phyloP scores from a whole-genome alignment of 1,139 yeast species.

The Geotrichum candidum region DNA sequence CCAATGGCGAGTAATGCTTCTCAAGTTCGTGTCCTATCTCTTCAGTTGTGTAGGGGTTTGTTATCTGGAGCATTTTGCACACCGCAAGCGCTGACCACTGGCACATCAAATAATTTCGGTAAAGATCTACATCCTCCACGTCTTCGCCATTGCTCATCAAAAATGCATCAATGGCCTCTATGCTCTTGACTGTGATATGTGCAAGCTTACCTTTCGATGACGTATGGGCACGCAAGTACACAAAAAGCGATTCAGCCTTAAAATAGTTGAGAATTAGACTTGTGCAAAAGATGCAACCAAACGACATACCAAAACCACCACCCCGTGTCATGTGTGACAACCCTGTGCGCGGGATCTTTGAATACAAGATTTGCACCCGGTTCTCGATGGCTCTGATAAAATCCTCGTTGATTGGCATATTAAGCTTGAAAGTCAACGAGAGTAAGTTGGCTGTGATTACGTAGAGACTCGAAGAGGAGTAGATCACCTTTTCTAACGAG shows the following conservation, averaged over 20 bases:
- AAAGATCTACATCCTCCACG: too few relatives aligned
- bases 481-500: neutral
- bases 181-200: too few relatives aligned
- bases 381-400: neutral
- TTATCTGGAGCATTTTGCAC: too few relatives aligned
- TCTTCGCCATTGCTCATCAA: too few relatives aligned
- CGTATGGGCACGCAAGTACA: too few relatives aligned
- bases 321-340: neutral
- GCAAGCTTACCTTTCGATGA: too few relatives aligned
- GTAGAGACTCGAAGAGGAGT: constrained; percentile 2
- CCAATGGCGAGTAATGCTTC: constrained; percentile 4
- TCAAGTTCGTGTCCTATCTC: neutral
- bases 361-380: too few relatives aligned
- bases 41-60: neutral
- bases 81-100: too few relatives aligned
- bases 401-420: neutral
- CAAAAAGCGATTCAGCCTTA: neutral
- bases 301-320: constrained; percentile 1
- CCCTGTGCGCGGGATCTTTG: too few relatives aligned
- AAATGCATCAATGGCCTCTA: too few relatives aligned
- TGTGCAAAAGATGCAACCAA: constrained; percentile 1
- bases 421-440: constrained; percentile 1
- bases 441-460: constrained; percentile 6
- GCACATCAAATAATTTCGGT: too few relatives aligned
- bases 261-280: neutral